Evolutionary conservation across 1,284 basidiomycete species (phyloP).

Genomic region (Ceratobasidium sp.): DNA sequence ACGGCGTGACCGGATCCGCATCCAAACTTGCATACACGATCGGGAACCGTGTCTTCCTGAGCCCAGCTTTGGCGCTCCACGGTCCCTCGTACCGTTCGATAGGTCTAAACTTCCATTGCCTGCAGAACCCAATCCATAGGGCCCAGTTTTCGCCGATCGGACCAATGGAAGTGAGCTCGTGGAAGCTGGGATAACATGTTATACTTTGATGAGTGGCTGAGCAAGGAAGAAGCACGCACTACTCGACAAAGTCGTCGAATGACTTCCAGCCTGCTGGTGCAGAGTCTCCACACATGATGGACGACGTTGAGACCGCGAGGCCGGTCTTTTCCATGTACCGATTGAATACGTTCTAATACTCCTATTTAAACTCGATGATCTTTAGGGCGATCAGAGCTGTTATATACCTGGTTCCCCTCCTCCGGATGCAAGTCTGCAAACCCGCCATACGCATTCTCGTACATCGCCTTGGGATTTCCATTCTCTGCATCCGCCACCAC

Average conservation of each 20-base stretch:
- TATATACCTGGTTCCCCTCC: conserved; percentile 14
- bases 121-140: conserved; percentile 44
- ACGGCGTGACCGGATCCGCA: conserved; percentile 51
- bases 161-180: conserved; percentile 50
- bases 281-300: conserved; percentile 41
- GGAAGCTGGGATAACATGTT: conserved; percentile 8
- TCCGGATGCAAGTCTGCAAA: conserved; percentile 3
- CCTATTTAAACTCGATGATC: not conserved
- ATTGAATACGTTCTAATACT: conserved; percentile 25
- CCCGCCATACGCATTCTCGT: conserved; percentile 1
- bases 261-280: conserved; percentile 37
- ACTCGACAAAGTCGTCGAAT: conserved; percentile 42
- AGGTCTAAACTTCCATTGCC: conserved; percentile 48
- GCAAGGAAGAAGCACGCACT: not conserved
- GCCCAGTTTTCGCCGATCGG: conserved; percentile 49
- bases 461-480: conserved; percentile 8
- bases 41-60: conserved; percentile 49
- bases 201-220: not conserved
- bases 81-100: conserved; percentile 49
- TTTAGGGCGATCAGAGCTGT: not conserved
- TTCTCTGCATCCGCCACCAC: conserved; percentile 19
- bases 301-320: conserved; percentile 9
- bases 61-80: conserved; percentile 47
- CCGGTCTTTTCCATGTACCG: conserved; percentile 22
- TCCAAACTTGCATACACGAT: conserved; percentile 49